Percentiles rank a stretch among this genome's conserved stretches.
phyloP scores from a whole-genome alignment of 2,329 filamentous ascomycete species.

The Daldinia sp. region DNA sequence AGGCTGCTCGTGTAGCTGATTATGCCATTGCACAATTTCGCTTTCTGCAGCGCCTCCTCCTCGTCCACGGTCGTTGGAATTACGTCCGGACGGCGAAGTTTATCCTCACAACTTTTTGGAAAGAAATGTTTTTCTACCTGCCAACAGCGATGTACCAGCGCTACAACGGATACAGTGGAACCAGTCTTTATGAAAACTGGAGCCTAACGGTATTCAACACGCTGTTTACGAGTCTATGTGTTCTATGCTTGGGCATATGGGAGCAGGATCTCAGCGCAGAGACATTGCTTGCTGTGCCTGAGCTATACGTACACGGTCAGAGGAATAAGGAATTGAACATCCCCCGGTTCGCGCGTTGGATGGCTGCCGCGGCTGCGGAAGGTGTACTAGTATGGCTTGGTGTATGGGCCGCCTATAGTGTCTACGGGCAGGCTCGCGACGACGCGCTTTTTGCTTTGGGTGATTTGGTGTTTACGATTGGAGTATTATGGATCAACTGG shows the following conservation, averaged over 20 bases:
- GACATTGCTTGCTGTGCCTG: constrained; percentile 89
- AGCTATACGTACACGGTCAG: constrained; percentile 87
- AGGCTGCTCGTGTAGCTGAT: constrained; percentile 88
- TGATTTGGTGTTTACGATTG: constrained; percentile 73
- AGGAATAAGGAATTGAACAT: constrained; percentile 76
- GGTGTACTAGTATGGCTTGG: constrained; percentile 78
- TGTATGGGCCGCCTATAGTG: constrained; percentile 60
- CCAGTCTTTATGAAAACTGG: constrained; percentile 87
- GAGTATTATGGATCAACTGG: constrained; percentile 75
- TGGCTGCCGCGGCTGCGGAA: constrained; percentile 75
- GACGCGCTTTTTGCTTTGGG: constrained; percentile 78
- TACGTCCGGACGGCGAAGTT: constrained; percentile 90
- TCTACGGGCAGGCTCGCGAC: constrained; percentile 65
- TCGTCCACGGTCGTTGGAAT: constrained; percentile 91
- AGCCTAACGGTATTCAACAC: constrained; percentile 93
- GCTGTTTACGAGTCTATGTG: constrained; percentile 87
- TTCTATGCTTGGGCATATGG: constrained; percentile 90
- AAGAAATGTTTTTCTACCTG: constrained; percentile 82
- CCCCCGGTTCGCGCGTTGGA: constrained; percentile 77
- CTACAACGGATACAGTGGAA: constrained; percentile 88
- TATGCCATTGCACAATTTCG: constrained; percentile 92
- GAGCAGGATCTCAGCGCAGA: constrained; percentile 86
- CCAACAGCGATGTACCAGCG: constrained; percentile 85
- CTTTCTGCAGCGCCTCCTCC: constrained; percentile 82
- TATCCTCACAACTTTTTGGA: constrained; percentile 92